Evolutionary conservation across 371 early-diverging fungal species (phyloP).

Genomic region (Circinella minor): DNA sequence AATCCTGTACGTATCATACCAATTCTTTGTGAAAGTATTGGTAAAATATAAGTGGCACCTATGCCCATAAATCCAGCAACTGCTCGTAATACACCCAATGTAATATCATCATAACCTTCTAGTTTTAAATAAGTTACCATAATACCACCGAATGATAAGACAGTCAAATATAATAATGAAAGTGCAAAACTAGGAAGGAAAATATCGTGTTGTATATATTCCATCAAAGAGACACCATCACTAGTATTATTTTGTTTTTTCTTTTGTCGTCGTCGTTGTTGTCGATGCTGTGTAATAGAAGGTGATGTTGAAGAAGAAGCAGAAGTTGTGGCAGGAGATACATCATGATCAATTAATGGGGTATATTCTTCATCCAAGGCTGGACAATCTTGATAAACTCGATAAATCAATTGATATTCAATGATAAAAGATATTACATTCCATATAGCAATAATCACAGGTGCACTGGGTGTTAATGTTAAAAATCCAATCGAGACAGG

Average conservation of each 20-base stretch:
- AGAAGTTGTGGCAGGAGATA: neutral
- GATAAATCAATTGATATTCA: neutral
- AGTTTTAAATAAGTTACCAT: conserved; percentile 8
- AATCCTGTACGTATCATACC: neutral
- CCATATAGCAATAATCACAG: neutral
- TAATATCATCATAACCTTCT: conserved; percentile 4
- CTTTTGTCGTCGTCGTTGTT: neutral
- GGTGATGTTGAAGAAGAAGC: too few relatives aligned
- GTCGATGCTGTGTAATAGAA: neutral
- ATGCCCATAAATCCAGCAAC: neutral
- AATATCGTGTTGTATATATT: neutral
- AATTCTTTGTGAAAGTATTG: neutral
- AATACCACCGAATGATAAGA: conserved; percentile 5
- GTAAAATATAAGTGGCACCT: neutral
- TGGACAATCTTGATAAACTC: neutral
- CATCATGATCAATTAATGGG: conserved; percentile 1
- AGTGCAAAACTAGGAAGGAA: neutral
- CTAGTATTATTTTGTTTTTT: neutral
- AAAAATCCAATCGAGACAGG: conserved; percentile 4
- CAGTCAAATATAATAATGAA: neutral
- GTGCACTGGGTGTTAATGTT: conserved; percentile 3
- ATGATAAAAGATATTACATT: neutral
- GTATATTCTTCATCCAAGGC: conserved; percentile 1
- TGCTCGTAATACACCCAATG: conserved; percentile 1
- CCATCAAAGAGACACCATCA: neutral